Evolutionary conservation across 441 rosid genomes (phyloP).

Genomic region (Erodium trifolium): DNA sequence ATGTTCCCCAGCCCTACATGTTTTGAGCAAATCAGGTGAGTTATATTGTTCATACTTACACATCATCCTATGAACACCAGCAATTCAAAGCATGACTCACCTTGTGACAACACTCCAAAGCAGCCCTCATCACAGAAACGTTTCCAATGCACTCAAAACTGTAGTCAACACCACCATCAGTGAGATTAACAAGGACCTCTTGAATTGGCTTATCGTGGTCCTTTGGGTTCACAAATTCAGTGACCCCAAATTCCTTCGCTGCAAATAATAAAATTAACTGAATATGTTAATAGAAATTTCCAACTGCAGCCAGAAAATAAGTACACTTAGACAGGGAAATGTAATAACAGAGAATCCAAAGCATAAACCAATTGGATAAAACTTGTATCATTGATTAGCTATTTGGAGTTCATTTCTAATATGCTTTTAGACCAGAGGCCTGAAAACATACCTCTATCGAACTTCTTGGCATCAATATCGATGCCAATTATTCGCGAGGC

Average conservation of each 20-base stretch:
- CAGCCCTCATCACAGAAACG: slow-evolving; percentile 89
- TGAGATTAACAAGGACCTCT: slow-evolving; percentile 74
- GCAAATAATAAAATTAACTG: slow-evolving; percentile 25
- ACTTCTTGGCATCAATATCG: slow-evolving; percentile 77
- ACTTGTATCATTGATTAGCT: not conserved
- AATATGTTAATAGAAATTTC: not conserved
- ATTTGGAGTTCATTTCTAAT: not conserved
- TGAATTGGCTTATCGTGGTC: slow-evolving; percentile 86
- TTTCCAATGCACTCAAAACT: slow-evolving; percentile 95
- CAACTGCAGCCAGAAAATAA: no score
- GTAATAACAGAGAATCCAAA: no score
- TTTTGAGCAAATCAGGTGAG: not conserved
- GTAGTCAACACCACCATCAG: slow-evolving; percentile 97
- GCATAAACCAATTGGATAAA: no score
- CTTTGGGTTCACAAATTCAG: slow-evolving; percentile 91
- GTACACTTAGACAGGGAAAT: no score
- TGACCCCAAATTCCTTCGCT: slow-evolving; percentile 90
- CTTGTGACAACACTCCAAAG: slow-evolving; percentile 97
- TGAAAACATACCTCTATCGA: slow-evolving; percentile 40
- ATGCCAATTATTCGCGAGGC: slow-evolving; percentile 87
- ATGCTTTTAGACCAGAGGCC: not conserved
- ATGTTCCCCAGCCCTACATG: slow-evolving; percentile 91
- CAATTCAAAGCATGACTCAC: slow-evolving; percentile 27
- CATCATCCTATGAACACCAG: no score
- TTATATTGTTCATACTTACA: no score